Percentiles rank a stretch among this genome's conserved stretches.
Conservation (phyloP, 306 rosid species). For the Dryas drummondii region DNA sequence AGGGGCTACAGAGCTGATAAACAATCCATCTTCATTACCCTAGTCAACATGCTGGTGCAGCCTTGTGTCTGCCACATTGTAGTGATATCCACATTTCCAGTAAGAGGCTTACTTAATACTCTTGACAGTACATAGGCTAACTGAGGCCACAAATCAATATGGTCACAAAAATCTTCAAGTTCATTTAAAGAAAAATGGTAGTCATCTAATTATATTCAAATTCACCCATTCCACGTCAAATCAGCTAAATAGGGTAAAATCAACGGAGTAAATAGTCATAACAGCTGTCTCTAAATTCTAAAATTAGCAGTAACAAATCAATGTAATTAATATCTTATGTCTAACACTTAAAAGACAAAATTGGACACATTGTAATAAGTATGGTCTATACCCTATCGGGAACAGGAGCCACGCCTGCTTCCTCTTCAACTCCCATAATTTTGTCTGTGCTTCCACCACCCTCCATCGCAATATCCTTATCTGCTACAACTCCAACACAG, state of each 20-base stretch:
- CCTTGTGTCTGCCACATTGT: slow-evolving; percentile 86
- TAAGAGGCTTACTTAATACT: slow-evolving; percentile 24
- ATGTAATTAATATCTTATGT: slow-evolving; percentile 12
- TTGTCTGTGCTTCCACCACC: slow-evolving; percentile 87
- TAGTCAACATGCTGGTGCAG: slow-evolving; percentile 84
- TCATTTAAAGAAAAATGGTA: slow-evolving; percentile 4
- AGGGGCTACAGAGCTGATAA: slow-evolving; percentile 85
- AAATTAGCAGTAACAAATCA: slow-evolving; percentile 20
- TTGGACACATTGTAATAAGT: slow-evolving; percentile 15
- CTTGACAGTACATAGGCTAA: neutral
- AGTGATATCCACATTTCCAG: slow-evolving; percentile 66
- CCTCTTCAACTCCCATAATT: slow-evolving; percentile 72
- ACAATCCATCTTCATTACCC: slow-evolving; percentile 91
- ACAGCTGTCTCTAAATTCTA: neutral
- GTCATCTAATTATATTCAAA: slow-evolving; percentile 5
- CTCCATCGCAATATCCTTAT: slow-evolving; percentile 70
- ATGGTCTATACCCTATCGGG: slow-evolving; percentile 75
- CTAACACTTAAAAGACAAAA: slow-evolving; percentile 19
- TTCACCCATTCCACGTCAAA: slow-evolving; percentile 14
- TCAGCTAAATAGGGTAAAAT: neutral
- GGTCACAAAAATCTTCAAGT: slow-evolving; percentile 6
- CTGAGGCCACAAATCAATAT: neutral
- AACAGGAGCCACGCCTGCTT: slow-evolving; percentile 67
- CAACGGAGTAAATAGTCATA: neutral
- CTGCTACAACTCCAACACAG: slow-evolving; percentile 61